These are phyloP conservation scores for Aspergillus udagawae DNA, from an alignment of 2,329 filamentous ascomycete genomes.

Conservation along the genomic window DNA sequence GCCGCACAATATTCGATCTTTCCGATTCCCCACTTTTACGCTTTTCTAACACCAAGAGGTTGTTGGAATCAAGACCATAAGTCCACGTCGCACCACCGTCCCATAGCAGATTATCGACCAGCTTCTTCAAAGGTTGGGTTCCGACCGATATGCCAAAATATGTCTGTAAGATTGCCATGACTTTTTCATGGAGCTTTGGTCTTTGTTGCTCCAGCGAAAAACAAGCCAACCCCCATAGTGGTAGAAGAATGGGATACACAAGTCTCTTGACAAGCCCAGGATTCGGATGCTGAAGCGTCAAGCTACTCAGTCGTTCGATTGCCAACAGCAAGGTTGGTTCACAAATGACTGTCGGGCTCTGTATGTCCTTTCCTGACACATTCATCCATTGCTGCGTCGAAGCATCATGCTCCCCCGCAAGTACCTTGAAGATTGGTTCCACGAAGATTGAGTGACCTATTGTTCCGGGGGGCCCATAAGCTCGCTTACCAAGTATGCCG, in stretches of 20 bases:
- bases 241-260: constrained; percentile 36
- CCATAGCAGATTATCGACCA: constrained; percentile 40
- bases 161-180: constrained; percentile 32
- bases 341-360: constrained; percentile 19
- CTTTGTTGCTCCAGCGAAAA: constrained; percentile 31
- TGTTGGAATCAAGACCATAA: constrained; percentile 23
- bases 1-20: constrained; percentile 25
- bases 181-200: constrained; percentile 23
- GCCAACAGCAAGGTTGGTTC: constrained; percentile 27
- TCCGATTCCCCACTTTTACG: constrained; percentile 14
- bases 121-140: constrained; percentile 31
- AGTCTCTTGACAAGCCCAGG: constrained; percentile 41
- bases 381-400: constrained; percentile 26
- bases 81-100: constrained; percentile 37
- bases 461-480: constrained; percentile 36
- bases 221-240: constrained; percentile 40
- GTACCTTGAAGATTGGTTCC: constrained; percentile 36
- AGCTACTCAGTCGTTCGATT: constrained; percentile 31
- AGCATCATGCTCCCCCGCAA: constrained; percentile 30
- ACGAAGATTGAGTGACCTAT: constrained; percentile 41
- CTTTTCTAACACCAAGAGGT: constrained; percentile 24
- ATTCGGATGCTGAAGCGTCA: constrained; percentile 41
- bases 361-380: background rate
- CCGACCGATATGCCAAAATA: constrained; percentile 41
- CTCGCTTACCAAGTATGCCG: constrained; percentile 40